A percentile compares a stretch with the other conserved stretches of the same genome.
phyloP scores from a whole-genome alignment of 352 stramenopile species.

The Phytopythium ostracodes region DNA sequence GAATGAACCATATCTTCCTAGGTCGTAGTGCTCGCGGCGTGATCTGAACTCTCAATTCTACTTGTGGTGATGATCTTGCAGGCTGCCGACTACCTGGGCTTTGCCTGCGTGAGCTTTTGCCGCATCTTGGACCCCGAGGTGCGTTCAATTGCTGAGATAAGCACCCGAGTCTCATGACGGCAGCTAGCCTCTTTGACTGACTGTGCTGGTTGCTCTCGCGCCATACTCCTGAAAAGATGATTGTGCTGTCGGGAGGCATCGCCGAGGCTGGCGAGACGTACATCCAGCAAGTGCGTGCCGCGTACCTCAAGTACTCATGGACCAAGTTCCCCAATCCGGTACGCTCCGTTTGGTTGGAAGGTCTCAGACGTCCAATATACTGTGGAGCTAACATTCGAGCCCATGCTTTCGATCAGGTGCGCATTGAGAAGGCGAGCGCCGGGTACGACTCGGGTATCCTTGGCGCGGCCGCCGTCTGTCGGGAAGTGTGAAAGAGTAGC shows the following conservation, averaged over 20 bases:
- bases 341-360: conserved; percentile 7
- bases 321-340: conserved; percentile 68
- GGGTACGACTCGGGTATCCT: conserved; percentile 87
- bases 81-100: conserved; percentile 72
- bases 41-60: background rate
- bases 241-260: conserved; percentile 74
- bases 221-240: conserved; percentile 69
- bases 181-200: background rate
- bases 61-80: background rate
- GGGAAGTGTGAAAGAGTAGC: background rate
- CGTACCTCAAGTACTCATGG: conserved; percentile 73
- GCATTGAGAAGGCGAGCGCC: conserved; percentile 72
- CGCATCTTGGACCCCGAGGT: conserved; percentile 75
- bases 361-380: background rate
- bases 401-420: conserved; percentile 25
- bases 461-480: conserved; percentile 53
- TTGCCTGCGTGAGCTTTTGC: conserved; percentile 78
- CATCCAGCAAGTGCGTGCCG: conserved; percentile 53
- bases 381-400: background rate
- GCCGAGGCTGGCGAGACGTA: conserved; percentile 69
- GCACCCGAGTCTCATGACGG: too few relatives aligned
- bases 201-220: background rate
- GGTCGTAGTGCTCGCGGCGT: background rate
- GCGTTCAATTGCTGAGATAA: conserved; percentile 2
- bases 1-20: background rate